phyloP scores from a whole-genome alignment of 768 basidiomycete genomes.

The Tulasnella sp. region DNA sequence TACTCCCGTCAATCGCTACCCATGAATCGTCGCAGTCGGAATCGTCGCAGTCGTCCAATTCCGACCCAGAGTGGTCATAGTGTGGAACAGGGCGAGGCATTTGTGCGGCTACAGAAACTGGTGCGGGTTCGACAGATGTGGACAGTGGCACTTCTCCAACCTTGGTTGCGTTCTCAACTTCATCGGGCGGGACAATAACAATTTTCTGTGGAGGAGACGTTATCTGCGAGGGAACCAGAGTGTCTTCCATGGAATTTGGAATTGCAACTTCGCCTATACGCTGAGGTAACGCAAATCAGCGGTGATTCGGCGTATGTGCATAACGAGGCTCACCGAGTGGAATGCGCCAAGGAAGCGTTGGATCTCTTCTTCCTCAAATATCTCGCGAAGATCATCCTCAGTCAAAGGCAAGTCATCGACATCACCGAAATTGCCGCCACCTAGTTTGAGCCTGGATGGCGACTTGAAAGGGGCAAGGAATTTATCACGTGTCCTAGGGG shows the following conservation, averaged over 20 bases:
- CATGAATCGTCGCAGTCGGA: not conserved
- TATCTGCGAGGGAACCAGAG: no score
- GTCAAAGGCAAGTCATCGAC: not conserved
- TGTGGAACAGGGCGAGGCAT: not conserved
- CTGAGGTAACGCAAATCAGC: constrained; percentile 25
- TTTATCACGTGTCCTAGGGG: not conserved
- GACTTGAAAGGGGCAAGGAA: not conserved
- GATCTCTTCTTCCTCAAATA: constrained; percentile 54
- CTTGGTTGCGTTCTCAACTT: constrained; percentile 13
- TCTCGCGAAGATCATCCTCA: constrained; percentile 35
- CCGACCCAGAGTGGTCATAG: not conserved
- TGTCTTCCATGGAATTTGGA: constrained; percentile 17
- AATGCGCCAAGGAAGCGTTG: constrained; percentile 49
- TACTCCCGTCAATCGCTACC: no score
- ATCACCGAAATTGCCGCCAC: not conserved
- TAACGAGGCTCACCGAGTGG: constrained; percentile 37
- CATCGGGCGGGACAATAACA: constrained; percentile 22
- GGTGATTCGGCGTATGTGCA: not conserved
- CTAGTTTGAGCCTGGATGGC: not conserved
- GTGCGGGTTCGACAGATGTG: not conserved
- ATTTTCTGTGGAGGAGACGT: constrained; percentile 18
- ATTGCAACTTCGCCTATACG: constrained; percentile 47
- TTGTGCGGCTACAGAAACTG: not conserved
- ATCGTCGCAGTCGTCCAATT: not conserved
- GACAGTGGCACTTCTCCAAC: constrained; percentile 1